Base-by-base conservation (phyloP, 306 rosid species). In the Clitoria ternatea region DNA sequence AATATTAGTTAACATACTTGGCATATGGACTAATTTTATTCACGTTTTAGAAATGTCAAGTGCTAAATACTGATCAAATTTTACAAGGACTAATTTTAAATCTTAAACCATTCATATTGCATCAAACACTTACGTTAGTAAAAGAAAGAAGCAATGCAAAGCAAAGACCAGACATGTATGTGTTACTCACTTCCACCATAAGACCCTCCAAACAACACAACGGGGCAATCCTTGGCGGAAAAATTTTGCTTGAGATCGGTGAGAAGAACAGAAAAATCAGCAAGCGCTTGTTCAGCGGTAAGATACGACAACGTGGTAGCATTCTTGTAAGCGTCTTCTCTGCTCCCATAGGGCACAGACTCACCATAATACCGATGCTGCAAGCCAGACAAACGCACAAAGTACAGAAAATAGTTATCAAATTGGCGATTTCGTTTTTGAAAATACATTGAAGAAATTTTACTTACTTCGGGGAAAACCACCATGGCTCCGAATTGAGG, bases 281-380 rank as follows among this genome's bases (percentile, higher is more conserved):
- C 94, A 1, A 91, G 81, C 4, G 96, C 92, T 74, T 89, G 97
- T 66, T 82, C 91, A 7, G 93, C 86, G 2, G 91, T 91, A 26
- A 91, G 91, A 81, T 65, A 73, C 5, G 88, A 53, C 61, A 92
- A 73, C 1, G 87, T 92, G 30, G 83, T 69, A 39, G 88, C 90
- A 80, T 92, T 87, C 88, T 65, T 84, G 62, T 92, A 89, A 1
- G 97, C 96, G 61, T 74, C 91, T 2, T 84, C 86, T 61, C 17
- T 52, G 49, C 84, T 87, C 39, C 93, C 96, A 30, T 19, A 91
- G 6, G 96, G 93, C 81, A 89, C 27, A 6, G 97, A 89, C 14
- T 89, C 85, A 1, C 96, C 97, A 42, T 92, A 92, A 73, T 92
- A 92, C 3, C 96, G 86, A 64, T 92, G 97, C 96, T 91, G 71